Evolutionary conservation across 2,329 filamentous ascomycete species (phyloP).

Genomic region (Verticillium zaregamsianum): DNA sequence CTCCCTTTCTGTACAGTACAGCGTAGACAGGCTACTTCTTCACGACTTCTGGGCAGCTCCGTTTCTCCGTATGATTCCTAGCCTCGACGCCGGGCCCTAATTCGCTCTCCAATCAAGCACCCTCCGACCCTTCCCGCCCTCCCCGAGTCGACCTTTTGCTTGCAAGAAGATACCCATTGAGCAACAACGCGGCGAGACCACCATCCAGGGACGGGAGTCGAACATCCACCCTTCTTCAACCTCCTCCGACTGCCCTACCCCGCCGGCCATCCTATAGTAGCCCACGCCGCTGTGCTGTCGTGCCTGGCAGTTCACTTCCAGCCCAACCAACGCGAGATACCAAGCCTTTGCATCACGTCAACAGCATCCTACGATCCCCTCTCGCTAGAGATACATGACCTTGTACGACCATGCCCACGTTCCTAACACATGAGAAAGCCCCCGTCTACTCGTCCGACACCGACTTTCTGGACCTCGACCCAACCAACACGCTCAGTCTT

Average conservation of each 20-base stretch:
- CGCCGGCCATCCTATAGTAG: background rate
- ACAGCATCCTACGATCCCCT: background rate
- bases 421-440: constrained; percentile 42
- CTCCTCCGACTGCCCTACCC: background rate
- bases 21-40: background rate
- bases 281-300: background rate
- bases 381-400: background rate
- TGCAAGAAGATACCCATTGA: background rate
- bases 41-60: background rate
- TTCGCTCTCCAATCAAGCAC: background rate
- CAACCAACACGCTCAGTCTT: constrained; percentile 31
- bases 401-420: constrained; percentile 44
- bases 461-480: constrained; percentile 41
- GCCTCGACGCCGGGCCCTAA: background rate
- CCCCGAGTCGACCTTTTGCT: background rate
- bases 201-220: background rate
- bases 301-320: background rate
- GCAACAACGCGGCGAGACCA: background rate
- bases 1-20: background rate
- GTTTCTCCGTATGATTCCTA: background rate
- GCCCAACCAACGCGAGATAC: background rate
- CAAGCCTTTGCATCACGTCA: background rate
- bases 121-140: background rate
- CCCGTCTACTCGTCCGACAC: constrained; percentile 35
- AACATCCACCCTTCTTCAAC: background rate